Evolutionary conservation across 164 flowering plant genomes (phyloP).

Genomic region (Vitis labrusca): DNA sequence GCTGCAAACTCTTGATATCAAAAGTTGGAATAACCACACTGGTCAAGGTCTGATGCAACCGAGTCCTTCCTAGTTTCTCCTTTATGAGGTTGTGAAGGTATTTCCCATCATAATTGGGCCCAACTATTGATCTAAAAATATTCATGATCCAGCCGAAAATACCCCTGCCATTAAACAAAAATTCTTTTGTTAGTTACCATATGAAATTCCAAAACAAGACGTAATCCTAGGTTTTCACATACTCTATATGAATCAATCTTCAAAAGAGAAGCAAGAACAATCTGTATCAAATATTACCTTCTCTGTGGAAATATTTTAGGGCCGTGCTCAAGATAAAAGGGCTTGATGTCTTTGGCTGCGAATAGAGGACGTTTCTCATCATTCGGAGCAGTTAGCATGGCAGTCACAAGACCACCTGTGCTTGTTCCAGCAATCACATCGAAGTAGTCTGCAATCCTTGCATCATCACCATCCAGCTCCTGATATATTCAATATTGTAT

Average conservation of each 20-base stretch:
- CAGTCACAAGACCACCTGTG: too few species aligned
- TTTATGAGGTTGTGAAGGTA: neutral
- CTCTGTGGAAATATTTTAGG: neutral
- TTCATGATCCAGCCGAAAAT: too few species aligned
- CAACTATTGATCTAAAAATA: neutral
- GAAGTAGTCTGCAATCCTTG: too few species aligned
- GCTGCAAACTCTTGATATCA: neutral
- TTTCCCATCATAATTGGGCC: neutral
- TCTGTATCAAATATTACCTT: neutral
- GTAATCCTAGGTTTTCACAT: neutral
- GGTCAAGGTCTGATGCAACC: slow-evolving; percentile 2
- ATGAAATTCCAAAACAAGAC: neutral
- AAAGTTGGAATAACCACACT: neutral
- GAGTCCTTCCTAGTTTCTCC: slow-evolving; percentile 1
- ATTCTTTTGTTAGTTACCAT: neutral
- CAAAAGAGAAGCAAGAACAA: neutral
- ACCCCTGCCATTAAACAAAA: too few species aligned
- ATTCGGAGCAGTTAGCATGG: too few species aligned
- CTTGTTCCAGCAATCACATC: too few species aligned
- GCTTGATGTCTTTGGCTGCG: neutral
- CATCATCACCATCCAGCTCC: neutral
- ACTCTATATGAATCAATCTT: neutral
- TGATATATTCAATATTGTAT: neutral
- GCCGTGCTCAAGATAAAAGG: neutral
- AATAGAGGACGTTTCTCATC: too few species aligned